A percentile compares a stretch with the other conserved stretches of the same genome.
Evolutionary conservation across 2,329 filamentous ascomycete species (phyloP).

Genomic region (Aureobasidium melanogenum): DNA sequence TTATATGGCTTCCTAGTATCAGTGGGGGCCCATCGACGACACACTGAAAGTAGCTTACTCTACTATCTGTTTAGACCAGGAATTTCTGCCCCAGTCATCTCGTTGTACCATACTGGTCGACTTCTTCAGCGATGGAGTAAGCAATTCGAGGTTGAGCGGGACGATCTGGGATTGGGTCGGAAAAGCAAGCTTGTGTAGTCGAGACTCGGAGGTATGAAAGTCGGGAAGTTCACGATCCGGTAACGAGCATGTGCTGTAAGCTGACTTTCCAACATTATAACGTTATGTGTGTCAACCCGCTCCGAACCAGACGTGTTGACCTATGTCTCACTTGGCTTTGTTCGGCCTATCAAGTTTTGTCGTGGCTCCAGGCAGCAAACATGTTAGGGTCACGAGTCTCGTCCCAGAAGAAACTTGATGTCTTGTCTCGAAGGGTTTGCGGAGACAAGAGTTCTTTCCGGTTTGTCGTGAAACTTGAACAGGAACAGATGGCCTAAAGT

Average conservation of each 20-base stretch:
- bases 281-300: neutral
- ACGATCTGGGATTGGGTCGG: neutral
- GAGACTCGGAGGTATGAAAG: neutral
- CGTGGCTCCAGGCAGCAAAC: neutral
- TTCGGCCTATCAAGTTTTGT: neutral
- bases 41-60: neutral
- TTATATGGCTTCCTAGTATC: neutral
- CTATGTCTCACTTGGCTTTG: neutral
- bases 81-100: neutral
- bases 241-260: neutral
- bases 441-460: neutral
- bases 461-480: neutral
- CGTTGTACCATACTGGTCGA: neutral
- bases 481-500: neutral
- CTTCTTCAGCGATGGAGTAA: neutral
- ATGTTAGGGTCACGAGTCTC: neutral
- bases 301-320: neutral
- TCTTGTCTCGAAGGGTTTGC: neutral
- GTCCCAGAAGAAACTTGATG: neutral
- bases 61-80: neutral
- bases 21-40: neutral
- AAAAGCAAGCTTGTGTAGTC: neutral
- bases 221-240: neutral
- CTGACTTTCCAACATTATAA: too few relatives aligned
- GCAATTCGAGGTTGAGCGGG: neutral